Conservation (phyloP, 176 grass and related monocot species). For the Oryza officinalis region DNA sequence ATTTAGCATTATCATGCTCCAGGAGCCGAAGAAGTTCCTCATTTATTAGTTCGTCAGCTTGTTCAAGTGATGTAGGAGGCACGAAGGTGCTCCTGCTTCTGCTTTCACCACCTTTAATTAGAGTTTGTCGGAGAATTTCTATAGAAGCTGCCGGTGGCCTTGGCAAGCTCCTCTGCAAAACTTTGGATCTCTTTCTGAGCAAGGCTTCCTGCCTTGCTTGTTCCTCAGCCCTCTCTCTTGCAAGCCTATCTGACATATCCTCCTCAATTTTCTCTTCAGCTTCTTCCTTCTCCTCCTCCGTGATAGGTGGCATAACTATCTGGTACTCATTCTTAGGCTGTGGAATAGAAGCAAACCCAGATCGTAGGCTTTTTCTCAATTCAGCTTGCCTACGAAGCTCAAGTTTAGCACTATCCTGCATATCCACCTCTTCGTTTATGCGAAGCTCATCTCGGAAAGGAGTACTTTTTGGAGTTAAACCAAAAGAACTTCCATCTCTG, state of each 20-base stretch:
- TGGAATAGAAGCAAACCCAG: conserved; percentile 68
- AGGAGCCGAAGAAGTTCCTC: conserved; percentile 73
- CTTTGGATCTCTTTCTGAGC: conserved; percentile 91
- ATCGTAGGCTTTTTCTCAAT: conserved; percentile 60
- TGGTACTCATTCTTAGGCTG: conserved; percentile 91
- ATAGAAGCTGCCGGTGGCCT: conserved; percentile 71
- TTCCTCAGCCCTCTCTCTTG: conserved; percentile 75
- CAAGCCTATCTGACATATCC: conserved; percentile 80
- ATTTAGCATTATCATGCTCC: conserved; percentile 88
- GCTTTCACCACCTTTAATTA: conserved; percentile 77
- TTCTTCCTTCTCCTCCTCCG: conserved; percentile 65
- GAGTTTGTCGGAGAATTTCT: conserved; percentile 63
- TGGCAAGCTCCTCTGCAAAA: conserved; percentile 86
- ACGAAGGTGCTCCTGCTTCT: conserved; percentile 73
- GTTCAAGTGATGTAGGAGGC: conserved; percentile 82
- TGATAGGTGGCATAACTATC: conserved; percentile 73
- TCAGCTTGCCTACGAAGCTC: conserved; percentile 74
- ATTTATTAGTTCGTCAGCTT: conserved; percentile 83
- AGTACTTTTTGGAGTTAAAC: conserved; percentile 69
- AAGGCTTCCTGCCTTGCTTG: conserved; percentile 70
- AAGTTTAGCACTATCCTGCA: conserved; percentile 63
- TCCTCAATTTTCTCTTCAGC: conserved; percentile 80
- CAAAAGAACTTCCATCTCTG: conserved; percentile 67
- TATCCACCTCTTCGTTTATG: conserved; percentile 84
- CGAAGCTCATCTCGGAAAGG: conserved; percentile 79